Base-by-base conservation (phyloP, 257 asterid species). In the Solanum tarijense region DNA sequence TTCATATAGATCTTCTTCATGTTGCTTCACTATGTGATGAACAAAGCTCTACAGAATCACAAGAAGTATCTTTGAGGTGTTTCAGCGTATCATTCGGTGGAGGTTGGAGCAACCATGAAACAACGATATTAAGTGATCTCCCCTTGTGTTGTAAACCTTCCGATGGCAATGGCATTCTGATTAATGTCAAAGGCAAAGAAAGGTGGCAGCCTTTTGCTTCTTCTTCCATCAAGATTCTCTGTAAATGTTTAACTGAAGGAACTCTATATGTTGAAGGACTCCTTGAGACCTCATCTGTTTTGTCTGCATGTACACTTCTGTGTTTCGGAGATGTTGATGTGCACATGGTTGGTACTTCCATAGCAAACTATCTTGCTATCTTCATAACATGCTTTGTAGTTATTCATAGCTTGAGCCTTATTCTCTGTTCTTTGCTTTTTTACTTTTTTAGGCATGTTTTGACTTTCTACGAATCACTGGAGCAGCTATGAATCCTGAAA, bases 391-490 rank as follows among this genome's bases (percentile, higher is more conserved):
- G 29, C 13, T 58, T 83, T 83, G 13, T 82, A 9, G 39, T 65
- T 85, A 66, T 16, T 68, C 83, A 43, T n/a, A 72, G 62, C 32
- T 36, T 84, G 52, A 9, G 27, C 52, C 41, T 34, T 38, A 38
- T 48, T 32, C 60, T 85, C 39, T 20, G 66, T 65, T 85, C 27
- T 27, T 69, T 66, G 27, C 83, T 85, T 16, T 39, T n/a, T n/a
- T n/a, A n/a, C n/a, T n/a, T n/a, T n/a, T n/a, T n/a, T n/a, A n/a
- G 99, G 99, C 98, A 84, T 97, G 99, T 90, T 96, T 96, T 88
- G 98, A 97, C 89, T 97, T 97, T 88, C 89, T 89, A 85, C 93
- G 96, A 90, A 92, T 95, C 84, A 86, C 93, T 89, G 96, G 94
- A 92, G 97, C 93, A 84, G 94, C 94, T 88, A 90, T 89, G 87